phyloP scores from a whole-genome alignment of 2,329 filamentous ascomycete species.

The Nannizziopsis arthrosporioides region DNA sequence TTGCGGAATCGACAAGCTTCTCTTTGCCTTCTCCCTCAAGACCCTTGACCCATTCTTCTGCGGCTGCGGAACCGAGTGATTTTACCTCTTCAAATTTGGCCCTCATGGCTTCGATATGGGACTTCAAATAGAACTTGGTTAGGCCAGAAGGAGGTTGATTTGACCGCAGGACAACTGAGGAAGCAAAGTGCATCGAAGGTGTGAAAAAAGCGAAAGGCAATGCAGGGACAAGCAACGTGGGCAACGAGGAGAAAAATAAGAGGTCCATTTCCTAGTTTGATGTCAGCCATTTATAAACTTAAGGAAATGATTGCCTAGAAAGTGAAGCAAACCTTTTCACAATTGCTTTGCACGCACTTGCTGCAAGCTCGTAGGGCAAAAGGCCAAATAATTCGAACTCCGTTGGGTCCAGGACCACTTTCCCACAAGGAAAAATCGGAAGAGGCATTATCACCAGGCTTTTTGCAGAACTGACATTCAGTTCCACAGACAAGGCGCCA shows the following conservation, averaged over 20 bases:
- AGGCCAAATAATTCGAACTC: slow-evolving; percentile 56
- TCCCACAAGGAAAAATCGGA: slow-evolving; percentile 40
- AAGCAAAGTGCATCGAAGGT: slow-evolving; percentile 48
- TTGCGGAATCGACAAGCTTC: slow-evolving; percentile 48
- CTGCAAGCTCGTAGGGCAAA: slow-evolving; percentile 58
- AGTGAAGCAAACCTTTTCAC: slow-evolving; percentile 50
- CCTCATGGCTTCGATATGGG: slow-evolving; percentile 52
- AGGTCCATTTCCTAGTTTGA: slow-evolving; percentile 55
- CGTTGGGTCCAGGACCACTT: slow-evolving; percentile 50
- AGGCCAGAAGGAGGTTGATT: slow-evolving; percentile 39
- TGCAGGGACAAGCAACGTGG: slow-evolving; percentile 53
- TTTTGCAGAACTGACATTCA: slow-evolving; percentile 58
- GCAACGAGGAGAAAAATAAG: slow-evolving; percentile 49
- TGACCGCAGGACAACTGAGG: slow-evolving; percentile 43
- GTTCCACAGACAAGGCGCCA: slow-evolving; percentile 56
- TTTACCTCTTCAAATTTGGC: slow-evolving; percentile 53
- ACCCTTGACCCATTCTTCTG: slow-evolving; percentile 70
- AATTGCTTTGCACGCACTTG: slow-evolving; percentile 48
- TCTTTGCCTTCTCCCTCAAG: slow-evolving; percentile 53
- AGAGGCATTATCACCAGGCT: slow-evolving; percentile 19
- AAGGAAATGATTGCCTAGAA: background rate
- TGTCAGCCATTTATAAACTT: slow-evolving; percentile 16
- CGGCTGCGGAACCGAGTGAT: slow-evolving; percentile 53
- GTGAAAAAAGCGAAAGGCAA: slow-evolving; percentile 58
- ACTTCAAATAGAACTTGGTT: slow-evolving; percentile 54